Conservation (phyloP, 306 rosid species). For the Luffa aegyptiaca region DNA sequence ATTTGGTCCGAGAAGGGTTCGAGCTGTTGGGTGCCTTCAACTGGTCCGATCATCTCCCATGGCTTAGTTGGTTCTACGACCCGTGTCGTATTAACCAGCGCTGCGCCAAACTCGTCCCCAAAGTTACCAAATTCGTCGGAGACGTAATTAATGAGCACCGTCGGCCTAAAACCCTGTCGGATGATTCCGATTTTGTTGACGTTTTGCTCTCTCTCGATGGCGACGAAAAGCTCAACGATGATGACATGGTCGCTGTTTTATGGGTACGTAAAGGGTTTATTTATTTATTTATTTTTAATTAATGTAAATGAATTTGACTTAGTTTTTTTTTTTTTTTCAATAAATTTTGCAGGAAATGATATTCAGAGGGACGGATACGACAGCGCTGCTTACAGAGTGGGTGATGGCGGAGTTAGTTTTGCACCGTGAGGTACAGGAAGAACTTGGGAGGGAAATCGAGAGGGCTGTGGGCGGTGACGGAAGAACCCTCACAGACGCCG, state of each 20-base stretch:
- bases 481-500: slow-evolving; percentile 26
- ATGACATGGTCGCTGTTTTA: slow-evolving; percentile 46
- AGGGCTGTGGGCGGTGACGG: slow-evolving; percentile 3
- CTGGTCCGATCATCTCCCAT: slow-evolving; percentile 41
- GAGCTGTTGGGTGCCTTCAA: slow-evolving; percentile 48
- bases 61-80: slow-evolving; percentile 32
- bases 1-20: slow-evolving; percentile 43
- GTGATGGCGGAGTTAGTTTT: slow-evolving; percentile 42
- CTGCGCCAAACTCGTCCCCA: slow-evolving; percentile 35
- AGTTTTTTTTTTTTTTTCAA: neutral
- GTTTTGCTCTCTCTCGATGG: slow-evolving; percentile 41
- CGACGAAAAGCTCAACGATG: slow-evolving; percentile 29
- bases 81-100: slow-evolving; percentile 27
- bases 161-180: neutral
- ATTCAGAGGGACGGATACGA: slow-evolving; percentile 47
- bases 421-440: slow-evolving; percentile 20
- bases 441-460: slow-evolving; percentile 20
- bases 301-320: too few species aligned
- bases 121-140: slow-evolving; percentile 26
- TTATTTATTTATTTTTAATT: too few species aligned
- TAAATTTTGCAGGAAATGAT: slow-evolving; percentile 35
- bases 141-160: slow-evolving; percentile 34
- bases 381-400: slow-evolving; percentile 47
- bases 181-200: slow-evolving; percentile 39
- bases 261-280: slow-evolving; percentile 23